A percentile compares a stretch with the other conserved stretches of the same genome.
phyloP scores from a whole-genome alignment of 768 basidiomycete genomes.

The Russula vinacea region DNA sequence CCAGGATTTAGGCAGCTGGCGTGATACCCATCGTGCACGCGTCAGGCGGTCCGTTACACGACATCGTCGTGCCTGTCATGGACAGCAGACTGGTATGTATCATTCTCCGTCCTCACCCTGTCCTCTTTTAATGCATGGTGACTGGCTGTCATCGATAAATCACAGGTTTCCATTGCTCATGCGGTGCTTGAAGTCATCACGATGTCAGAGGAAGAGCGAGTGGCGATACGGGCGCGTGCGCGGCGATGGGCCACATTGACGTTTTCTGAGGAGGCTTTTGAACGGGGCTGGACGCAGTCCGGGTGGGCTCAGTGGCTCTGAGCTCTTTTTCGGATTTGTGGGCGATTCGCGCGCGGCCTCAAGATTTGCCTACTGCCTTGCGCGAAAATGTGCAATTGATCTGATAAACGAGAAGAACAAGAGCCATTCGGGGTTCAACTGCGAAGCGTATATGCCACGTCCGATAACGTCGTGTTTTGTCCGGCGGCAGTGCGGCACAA shows the following conservation, averaged over 20 bases:
- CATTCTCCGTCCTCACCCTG: background rate
- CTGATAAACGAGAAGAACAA: constrained; percentile 9
- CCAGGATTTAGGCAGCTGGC: constrained; percentile 74
- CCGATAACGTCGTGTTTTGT: background rate
- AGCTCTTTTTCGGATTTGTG: background rate
- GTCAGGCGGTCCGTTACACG: constrained; percentile 86
- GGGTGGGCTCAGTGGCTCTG: constrained; percentile 48
- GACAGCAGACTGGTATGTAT: constrained; percentile 59
- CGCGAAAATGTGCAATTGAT: background rate
- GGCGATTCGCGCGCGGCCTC: background rate
- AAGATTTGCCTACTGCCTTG: background rate
- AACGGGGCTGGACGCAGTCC: constrained; percentile 66
- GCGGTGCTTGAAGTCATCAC: constrained; percentile 62
- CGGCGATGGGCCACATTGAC: constrained; percentile 64
- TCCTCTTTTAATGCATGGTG: background rate
- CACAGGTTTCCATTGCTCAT: constrained; percentile 71
- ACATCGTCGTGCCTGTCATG: constrained; percentile 84
- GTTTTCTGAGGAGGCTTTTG: constrained; percentile 78
- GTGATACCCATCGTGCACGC: constrained; percentile 89
- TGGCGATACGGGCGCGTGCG: constrained; percentile 65
- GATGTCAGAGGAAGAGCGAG: constrained; percentile 51
- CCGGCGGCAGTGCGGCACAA: background rate
- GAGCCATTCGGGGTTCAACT: background rate
- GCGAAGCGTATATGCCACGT: background rate
- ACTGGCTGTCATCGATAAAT: background rate